Base-by-base conservation (phyloP, 306 rosid genomes). In the Lathyrus aphaca region DNA sequence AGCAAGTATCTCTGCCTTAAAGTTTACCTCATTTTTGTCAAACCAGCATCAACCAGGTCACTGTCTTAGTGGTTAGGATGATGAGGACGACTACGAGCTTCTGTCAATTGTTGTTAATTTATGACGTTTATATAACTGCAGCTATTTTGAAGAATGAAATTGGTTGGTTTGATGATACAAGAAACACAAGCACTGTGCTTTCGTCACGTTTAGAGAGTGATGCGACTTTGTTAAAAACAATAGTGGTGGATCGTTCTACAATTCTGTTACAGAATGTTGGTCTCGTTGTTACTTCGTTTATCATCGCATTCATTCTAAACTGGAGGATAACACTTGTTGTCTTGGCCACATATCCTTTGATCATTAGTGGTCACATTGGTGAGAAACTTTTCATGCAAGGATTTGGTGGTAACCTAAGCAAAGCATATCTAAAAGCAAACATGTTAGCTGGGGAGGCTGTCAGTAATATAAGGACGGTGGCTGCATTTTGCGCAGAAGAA, bases 361-460 rank as follows among this genome's bases (percentile, higher is more conserved):
- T 86, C 77, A 86, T 92, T n/a, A 84, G 96, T n/a, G 97, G 97
- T 79, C 97, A 87, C 84, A 87, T 92, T 62, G 88, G 97, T 46
- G 97, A 92, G 98, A 92, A 85, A 89, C 92, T 92, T 64, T 92
- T 92, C 80, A 74, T 92, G 82, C 66, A 84, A 86, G 96, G 98
- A 68, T 92, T 83, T 60, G 96, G 95, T 74, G 96, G 98, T 2
- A 87, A 92, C 90, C 73, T 92, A 86, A 92, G 95, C 91, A 87
- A 86, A 83, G 92, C 96, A 65, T 89, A 89, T 78, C 85, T 89
- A 44, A 92, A 84, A 75, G 98, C 96, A 10, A 89, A 89, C 78
- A 92, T 86, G 89, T 78, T 92, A 59, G 98, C 98, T 4, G 96
- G 95, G 54, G 98, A 92, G 79, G 98, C 98, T 27, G 92, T 92